phyloP scores from a whole-genome alignment of 192 early-diverging fungal species.

The Coemansia sp. region DNA sequence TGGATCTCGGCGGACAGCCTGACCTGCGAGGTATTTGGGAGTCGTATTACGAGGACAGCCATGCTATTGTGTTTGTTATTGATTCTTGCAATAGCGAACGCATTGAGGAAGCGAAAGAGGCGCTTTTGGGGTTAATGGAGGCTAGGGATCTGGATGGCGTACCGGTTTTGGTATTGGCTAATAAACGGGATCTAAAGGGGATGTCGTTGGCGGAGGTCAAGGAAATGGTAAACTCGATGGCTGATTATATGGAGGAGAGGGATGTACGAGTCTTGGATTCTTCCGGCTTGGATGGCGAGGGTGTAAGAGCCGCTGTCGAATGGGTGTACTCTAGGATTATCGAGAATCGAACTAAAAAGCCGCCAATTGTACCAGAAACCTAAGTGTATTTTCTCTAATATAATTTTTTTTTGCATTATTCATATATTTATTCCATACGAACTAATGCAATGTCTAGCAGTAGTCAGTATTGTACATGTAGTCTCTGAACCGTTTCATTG shows the following conservation, averaged over 20 bases:
- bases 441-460: background rate
- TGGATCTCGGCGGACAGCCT: slow-evolving; percentile 92
- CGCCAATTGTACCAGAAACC: slow-evolving; percentile 60
- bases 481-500: background rate
- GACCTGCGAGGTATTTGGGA: slow-evolving; percentile 91
- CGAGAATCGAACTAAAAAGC: slow-evolving; percentile 76
- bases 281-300: slow-evolving; percentile 59
- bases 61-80: slow-evolving; percentile 92
- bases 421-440: background rate
- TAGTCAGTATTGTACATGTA: background rate
- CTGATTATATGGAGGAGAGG: slow-evolving; percentile 76
- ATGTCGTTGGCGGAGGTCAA: slow-evolving; percentile 82
- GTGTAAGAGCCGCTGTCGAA: slow-evolving; percentile 85
- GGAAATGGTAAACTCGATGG: slow-evolving; percentile 89
- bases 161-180: slow-evolving; percentile 91
- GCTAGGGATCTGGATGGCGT: slow-evolving; percentile 77
- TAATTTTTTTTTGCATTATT: background rate
- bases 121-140: slow-evolving; percentile 60
- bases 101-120: slow-evolving; percentile 50
- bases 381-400: slow-evolving; percentile 6
- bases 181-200: slow-evolving; percentile 85
- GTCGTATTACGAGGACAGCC: slow-evolving; percentile 91
- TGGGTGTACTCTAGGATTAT: slow-evolving; percentile 86
- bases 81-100: slow-evolving; percentile 82
- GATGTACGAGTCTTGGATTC: slow-evolving; percentile 79